These are phyloP conservation scores for Xylariaceae sp. DNA, from an alignment of 2,329 filamentous ascomycete genomes.

Conservation along the genomic window DNA sequence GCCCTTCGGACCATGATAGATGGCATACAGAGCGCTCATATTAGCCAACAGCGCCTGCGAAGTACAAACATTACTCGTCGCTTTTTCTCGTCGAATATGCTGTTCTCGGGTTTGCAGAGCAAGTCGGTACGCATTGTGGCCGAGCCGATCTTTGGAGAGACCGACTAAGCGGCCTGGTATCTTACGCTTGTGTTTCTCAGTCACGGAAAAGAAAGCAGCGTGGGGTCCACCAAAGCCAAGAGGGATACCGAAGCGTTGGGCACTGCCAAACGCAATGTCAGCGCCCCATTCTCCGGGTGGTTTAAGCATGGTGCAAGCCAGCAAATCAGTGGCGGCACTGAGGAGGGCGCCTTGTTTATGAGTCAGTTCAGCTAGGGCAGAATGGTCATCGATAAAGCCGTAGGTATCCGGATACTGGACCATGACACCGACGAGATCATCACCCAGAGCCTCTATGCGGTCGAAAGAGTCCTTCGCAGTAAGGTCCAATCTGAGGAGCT, in stretches of 20 bases:
- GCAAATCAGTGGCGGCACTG: constrained; percentile 82
- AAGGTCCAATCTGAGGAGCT: constrained; percentile 69
- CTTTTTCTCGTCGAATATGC: constrained; percentile 93
- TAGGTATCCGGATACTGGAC: constrained; percentile 94
- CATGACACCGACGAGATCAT: constrained; percentile 81
- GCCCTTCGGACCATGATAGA: constrained; percentile 86
- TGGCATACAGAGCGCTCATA: constrained; percentile 91
- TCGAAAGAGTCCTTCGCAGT: constrained; percentile 57
- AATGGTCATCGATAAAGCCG: constrained; percentile 74
- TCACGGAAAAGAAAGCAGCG: constrained; percentile 90
- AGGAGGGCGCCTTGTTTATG: constrained; percentile 77
- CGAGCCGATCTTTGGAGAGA: constrained; percentile 84
- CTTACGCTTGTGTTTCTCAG: constrained; percentile 89
- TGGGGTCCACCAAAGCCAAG: constrained; percentile 93
- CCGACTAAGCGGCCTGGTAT: constrained; percentile 89
- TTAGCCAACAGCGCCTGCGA: constrained; percentile 91
- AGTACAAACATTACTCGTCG: constrained; percentile 95
- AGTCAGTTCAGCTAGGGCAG: constrained; percentile 67
- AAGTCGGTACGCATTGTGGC: constrained; percentile 74
- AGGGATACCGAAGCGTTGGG: constrained; percentile 87
- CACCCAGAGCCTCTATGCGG: constrained; percentile 67
- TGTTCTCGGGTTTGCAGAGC: constrained; percentile 92
- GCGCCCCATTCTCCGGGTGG: constrained; percentile 93
- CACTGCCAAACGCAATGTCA: constrained; percentile 90
- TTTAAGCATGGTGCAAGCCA: constrained; percentile 81